Evolutionary conservation across 129 eudicot genomes (phyloP).

Genomic region (Kitagawia praeruptora): DNA sequence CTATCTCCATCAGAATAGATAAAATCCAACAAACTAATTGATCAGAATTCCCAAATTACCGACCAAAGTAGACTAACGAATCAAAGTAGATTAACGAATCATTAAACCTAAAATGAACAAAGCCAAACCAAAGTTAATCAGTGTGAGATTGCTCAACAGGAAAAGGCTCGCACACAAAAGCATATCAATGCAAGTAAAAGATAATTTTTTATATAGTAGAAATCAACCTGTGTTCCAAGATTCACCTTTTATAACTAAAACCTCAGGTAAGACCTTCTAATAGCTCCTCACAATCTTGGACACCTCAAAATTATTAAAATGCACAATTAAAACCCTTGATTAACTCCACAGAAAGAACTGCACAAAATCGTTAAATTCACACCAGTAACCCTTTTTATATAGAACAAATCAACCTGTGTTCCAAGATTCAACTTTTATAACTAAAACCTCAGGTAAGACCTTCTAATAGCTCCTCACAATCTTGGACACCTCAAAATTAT

Average conservation of each 20-base stretch:
- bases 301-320: no score
- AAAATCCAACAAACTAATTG: no score
- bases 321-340: accelerated
- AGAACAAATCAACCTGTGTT: background rate
- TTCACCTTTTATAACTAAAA: background rate
- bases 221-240: background rate
- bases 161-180: background rate
- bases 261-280: background rate
- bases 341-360: accelerated
- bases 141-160: background rate
- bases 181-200: background rate
- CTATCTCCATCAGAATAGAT: no score
- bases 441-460: background rate
- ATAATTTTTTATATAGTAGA: background rate
- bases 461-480: background rate
- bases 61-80: no score
- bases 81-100: no score
- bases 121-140: background rate
- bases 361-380: no score
- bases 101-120: no score
- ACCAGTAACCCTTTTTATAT: no score
- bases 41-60: no score
- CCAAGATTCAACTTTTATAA: background rate
- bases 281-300: no score
- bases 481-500: background rate